Evolutionary conservation across 192 early-diverging fungal genomes (phyloP), one percentile per base, ranked within the genome.

Genomic region (Coemansia sp.): DNA sequence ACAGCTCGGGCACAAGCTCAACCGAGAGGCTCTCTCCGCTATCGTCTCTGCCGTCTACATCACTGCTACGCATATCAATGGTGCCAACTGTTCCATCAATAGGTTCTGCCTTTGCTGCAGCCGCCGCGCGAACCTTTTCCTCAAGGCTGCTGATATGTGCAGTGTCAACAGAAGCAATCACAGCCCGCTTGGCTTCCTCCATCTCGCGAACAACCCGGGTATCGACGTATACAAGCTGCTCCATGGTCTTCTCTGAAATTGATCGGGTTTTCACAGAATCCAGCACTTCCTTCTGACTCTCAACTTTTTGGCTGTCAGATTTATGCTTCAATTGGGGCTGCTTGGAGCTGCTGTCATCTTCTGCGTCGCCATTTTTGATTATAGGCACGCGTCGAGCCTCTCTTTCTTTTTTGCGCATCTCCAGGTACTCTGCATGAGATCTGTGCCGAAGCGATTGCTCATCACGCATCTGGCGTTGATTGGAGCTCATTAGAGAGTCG

Each of bases 391-490:
- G 30, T 30, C 25, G 53, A 42, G 27, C 65, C 27, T 72, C 72
- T 27, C 64, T 68, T 10, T 57, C 63, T 31, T 63, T 24, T 1
- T 63, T 51, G 20, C 72, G 65, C 61, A 68, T 61, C 52, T 75
- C 69, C 10, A 75, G 54, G 42, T 65, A 70, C 66, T 80, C 65
- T 46, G 72, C 60, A 1, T 73, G 68, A 0, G 72, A 63, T 30
- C 53, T 74, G 72, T 80, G 78, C 22, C 71, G 63, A 25, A 80
- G 22, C 21, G 78, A 80, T 66, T 75, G 78, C 25, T 71, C 64
- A 57, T 80, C 78, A 11, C 61, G 61, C 59, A 50, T 32, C 52
- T 63, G 51, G 9, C 78, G 78, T 29, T 65, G 61, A 2, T 33
- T 57, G 0, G 71, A 22, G 19, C 68, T 61, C 70, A 82, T 76